Conservation (phyloP, 2,329 filamentous ascomycete species). For the Ceratocystis eucalypticola region DNA sequence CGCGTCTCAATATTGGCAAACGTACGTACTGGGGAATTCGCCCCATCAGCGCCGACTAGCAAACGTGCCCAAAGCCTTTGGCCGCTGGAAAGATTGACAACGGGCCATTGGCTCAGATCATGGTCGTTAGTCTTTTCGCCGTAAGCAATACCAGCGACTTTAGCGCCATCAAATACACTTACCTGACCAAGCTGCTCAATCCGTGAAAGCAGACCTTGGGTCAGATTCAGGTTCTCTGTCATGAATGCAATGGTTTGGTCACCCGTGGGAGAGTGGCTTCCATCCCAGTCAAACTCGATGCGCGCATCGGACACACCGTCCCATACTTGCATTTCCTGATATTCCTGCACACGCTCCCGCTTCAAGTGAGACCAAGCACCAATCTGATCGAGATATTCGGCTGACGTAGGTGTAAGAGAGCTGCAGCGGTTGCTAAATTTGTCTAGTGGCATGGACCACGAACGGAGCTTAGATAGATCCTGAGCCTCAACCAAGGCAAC, state of each 20-base stretch:
- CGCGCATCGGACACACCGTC: conserved; percentile 78
- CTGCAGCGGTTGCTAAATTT: conserved; percentile 89
- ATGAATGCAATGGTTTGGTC: conserved; percentile 72
- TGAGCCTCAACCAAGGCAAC: conserved; percentile 86
- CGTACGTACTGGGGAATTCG: conserved; percentile 79
- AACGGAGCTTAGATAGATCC: conserved; percentile 55
- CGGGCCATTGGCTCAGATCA: conserved; percentile 77
- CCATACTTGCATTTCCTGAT: conserved; percentile 97
- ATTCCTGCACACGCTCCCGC: conserved; percentile 62
- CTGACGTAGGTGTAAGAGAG: conserved; percentile 79
- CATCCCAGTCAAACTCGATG: conserved; percentile 72
- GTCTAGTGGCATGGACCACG: conserved; percentile 51
- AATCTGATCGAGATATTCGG: conserved; percentile 67
- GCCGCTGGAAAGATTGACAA: conserved; percentile 59
- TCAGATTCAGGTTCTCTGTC: conserved; percentile 87
- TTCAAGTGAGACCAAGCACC: conserved; percentile 75
- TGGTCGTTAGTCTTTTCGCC: conserved; percentile 55
- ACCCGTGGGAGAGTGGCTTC: neutral
- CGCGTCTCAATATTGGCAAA: conserved; percentile 76
- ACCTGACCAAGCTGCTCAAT: conserved; percentile 57
- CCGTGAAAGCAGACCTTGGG: conserved; percentile 58
- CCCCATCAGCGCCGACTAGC: conserved; percentile 84
- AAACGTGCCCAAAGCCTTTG: conserved; percentile 63
- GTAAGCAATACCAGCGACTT: conserved; percentile 64
- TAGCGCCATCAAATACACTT: conserved; percentile 60